These are phyloP conservation scores for Lentinula sp. DNA, from an alignment of 768 basidiomycete species.

Conservation along the genomic window DNA sequence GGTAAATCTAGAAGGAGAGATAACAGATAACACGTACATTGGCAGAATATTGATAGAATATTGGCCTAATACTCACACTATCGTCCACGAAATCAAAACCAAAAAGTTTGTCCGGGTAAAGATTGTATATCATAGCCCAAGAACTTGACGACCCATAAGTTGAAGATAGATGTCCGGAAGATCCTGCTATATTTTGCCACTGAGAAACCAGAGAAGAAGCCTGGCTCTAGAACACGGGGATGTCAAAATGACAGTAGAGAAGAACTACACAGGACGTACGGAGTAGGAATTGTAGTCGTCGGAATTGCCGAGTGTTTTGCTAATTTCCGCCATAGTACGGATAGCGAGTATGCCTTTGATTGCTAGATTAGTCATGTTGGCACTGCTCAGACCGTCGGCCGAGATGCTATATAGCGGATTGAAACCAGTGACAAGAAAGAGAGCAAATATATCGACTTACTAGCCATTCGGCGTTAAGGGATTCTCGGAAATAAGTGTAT, in stretches of 20 bases:
- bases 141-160: constrained; percentile 4
- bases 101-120: constrained; percentile 39
- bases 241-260: background rate
- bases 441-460: background rate
- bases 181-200: constrained; percentile 6
- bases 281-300: background rate
- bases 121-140: constrained; percentile 38
- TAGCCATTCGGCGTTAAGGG: constrained; percentile 6
- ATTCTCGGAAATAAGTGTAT: background rate
- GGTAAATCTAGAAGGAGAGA: background rate
- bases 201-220: background rate
- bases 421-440: background rate
- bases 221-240: background rate
- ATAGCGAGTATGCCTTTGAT: constrained; percentile 10
- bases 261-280: background rate
- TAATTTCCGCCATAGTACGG: constrained; percentile 10
- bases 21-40: background rate
- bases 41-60: too few relatives aligned
- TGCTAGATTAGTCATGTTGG: constrained; percentile 10
- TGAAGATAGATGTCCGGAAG: constrained; percentile 4
- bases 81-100: constrained; percentile 11
- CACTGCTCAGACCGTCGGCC: constrained; percentile 1
- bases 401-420: background rate
- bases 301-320: background rate
- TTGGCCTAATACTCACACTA: background rate